phyloP scores from a whole-genome alignment of 192 early-diverging fungal genomes.

The Haplosporangium gracile region DNA sequence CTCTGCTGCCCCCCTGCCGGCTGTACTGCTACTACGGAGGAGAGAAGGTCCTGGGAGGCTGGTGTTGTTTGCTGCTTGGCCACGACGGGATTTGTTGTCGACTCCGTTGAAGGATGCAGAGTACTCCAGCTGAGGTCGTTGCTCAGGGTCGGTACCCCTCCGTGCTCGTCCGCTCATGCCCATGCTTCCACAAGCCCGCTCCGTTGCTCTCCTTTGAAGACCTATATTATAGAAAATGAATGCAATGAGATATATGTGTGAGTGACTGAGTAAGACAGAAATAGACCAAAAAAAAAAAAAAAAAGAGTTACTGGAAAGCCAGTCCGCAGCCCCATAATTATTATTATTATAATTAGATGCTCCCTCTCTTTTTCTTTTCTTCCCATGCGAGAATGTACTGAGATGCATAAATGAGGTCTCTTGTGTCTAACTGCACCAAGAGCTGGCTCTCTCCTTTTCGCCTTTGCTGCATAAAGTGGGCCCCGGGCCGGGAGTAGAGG shows the following conservation, averaged over 20 bases:
- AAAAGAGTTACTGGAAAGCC: too few relatives aligned
- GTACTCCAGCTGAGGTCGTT: conserved; percentile 42
- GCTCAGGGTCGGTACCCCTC: conserved; percentile 37
- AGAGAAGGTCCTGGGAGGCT: conserved; percentile 10
- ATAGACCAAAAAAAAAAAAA: neutral
- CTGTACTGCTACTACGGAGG: conserved; percentile 1
- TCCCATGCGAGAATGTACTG: neutral
- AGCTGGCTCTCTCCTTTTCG: neutral
- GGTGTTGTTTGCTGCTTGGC: neutral
- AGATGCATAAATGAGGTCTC: neutral
- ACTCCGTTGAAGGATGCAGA: conserved; percentile 37
- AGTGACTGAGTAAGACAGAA: neutral
- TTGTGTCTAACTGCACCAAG: neutral
- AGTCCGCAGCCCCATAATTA: too few relatives aligned
- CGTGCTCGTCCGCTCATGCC: conserved; percentile 38
- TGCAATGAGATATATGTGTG: neutral
- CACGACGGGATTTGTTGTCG: conserved; percentile 12
- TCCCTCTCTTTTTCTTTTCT: neutral
- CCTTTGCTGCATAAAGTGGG: neutral
- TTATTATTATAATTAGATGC: too few relatives aligned
- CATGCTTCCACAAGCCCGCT: conserved; percentile 9
- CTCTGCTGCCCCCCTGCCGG: conserved; percentile 35
- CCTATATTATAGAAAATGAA: conserved; percentile 16
- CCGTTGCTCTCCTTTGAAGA: conserved; percentile 46
- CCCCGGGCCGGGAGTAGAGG: neutral